Evolutionary conservation across 495 filamentous ascomycete genomes (phyloP), one percentile per base, ranked within the genome.

Genomic region (Penicillium malachiteum): DNA sequence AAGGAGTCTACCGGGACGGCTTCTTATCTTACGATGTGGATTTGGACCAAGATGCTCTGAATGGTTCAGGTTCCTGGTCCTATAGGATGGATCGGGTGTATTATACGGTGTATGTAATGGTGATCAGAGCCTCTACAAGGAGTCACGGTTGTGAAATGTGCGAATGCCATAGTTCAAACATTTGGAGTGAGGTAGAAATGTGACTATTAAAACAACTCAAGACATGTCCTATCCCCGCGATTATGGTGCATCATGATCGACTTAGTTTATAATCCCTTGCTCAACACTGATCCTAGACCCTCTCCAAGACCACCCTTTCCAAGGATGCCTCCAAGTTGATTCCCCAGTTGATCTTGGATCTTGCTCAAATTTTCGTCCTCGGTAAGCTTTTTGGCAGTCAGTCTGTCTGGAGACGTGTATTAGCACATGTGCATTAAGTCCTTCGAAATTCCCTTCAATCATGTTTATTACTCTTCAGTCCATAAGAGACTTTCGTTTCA

Each of bases 401-500:
- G 43, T 34, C 59, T 67, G 39, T 53, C 64, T 72, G 26, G 16
- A 42, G 30, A 10, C 5, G 18, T 2, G 18, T 7, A 14, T 47
- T 38, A 55, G 53, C 39, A 63, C 37, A 11, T 17, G 16, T 17
- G 0, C 7, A 26, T 44, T 13, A 1, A 31, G 2, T 9, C 13
- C 5, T 47, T 47, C 3, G 5, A 47, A 17, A 30, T 46, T 46
- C 13, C 3, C 17, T 26, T 30, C 7, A 40, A 13, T n/a, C n/a
- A n/a, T 26, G n/a, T 40, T 63, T 21, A 26, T 26, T 61, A 74
- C 71, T 72, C 49, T 75, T 75, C 9, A 72, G 16, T 21, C 68
- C 71, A 56, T 73, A 75, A 5, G 64, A 69, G 1, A 66, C 68
- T 47, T 79, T 80, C 30, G 75, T 83, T 59, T 83, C 80, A 13